These are phyloP conservation scores for Musa acuminata DNA, from an alignment of 176 grass and related monocot species.

Conservation along the genomic window DNA sequence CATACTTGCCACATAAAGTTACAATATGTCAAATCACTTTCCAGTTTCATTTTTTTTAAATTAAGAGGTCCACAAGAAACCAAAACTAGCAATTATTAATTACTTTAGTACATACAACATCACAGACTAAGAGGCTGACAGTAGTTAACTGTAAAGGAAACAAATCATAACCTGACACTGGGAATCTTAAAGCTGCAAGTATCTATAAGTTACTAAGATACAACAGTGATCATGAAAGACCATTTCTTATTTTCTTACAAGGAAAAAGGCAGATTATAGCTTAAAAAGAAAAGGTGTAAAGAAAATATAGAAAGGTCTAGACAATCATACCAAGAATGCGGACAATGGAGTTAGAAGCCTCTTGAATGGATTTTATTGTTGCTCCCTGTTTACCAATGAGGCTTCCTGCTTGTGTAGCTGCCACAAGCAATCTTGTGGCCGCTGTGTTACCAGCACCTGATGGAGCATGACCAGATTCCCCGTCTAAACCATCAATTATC, in stretches of 20 bases:
- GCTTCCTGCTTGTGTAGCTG: slow-evolving; percentile 85
- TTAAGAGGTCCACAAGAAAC: no score
- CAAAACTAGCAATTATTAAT: no score
- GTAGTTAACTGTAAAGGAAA: no score
- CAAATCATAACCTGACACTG: no score
- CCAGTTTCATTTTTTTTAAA: no score
- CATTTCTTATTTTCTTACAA: neutral
- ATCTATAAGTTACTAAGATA: no score
- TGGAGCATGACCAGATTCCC: slow-evolving; percentile 51
- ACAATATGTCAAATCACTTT: no score
- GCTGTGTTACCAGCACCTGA: slow-evolving; percentile 26
- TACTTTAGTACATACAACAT: no score
- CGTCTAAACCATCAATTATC: slow-evolving; percentile 70
- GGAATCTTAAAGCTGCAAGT: no score
- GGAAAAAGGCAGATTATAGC: neutral
- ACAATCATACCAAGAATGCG: slow-evolving; percentile 64
- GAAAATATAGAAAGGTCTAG: neutral
- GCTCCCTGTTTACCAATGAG: slow-evolving; percentile 93
- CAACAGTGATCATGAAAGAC: neutral
- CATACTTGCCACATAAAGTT: no score
- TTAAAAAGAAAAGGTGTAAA: slow-evolving; percentile 4
- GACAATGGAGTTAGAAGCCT: slow-evolving; percentile 62
- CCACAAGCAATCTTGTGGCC: slow-evolving; percentile 70
- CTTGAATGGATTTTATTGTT: slow-evolving; percentile 96
- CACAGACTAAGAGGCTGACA: no score